Base-by-base conservation (phyloP, 345 rosid genomes). In the Dipteronia dyeriana region DNA sequence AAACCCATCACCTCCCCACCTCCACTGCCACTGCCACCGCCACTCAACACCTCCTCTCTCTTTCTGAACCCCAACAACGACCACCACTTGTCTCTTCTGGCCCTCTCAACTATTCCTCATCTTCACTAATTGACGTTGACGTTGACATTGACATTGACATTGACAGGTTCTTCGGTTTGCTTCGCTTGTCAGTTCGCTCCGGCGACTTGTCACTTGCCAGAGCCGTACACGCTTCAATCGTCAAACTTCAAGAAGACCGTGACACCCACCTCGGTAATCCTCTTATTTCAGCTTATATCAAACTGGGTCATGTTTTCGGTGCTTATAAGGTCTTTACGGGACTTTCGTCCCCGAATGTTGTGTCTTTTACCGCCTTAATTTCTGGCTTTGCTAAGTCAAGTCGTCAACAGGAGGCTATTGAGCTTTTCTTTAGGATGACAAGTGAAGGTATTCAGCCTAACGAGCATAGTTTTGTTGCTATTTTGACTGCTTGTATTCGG, bases 351-450 rank as follows among this genome's bases (percentile, higher is more conserved):
- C 97, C 95, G n/a, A 82, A 82, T 74, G 91, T 90, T 19, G 94
- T 90, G 49, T 89, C 98, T 68, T 93, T 87, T 75, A 88, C 90
- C 66, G 74, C 91, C 3, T 76, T 91, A 31, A 87, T 95, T 75
- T 91, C 95, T 0, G 88, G 90, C 5, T 86, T 90, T 31, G 86
- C 89, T 7, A 93, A 87, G 82, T 78, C 85, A 13, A 77, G 84
- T 71, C 84, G 88, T 10, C 94, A 83, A 45, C 49, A 54, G 5
- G 84, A 89, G 69, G 97, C 95, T 1, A 75, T 88, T 64, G 74
- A 73, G 70, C 87, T 88, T 45, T 95, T 95, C 85, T 81, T 81
- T 65, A 80, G 75, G 79, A 90, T 95, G 98, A 78, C 86, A 78
- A 59, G 41, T 54, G 78, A 84, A 3, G 89, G 90, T 68, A 73